These are phyloP conservation scores for Collybia sp. DNA, from an alignment of 768 basidiomycete species.

Conservation along the genomic window DNA sequence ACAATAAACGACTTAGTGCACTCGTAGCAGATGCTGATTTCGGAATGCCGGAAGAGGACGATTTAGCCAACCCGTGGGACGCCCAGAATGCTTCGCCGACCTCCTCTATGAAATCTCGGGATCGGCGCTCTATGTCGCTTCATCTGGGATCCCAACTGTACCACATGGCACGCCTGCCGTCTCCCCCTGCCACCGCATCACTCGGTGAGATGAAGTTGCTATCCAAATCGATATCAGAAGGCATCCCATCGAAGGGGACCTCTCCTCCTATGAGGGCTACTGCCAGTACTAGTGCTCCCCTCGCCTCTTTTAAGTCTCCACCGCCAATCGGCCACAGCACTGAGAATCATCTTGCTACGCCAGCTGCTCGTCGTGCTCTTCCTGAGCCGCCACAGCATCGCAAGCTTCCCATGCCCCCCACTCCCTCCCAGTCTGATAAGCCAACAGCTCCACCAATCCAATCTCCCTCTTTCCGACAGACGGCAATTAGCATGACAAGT, in stretches of 20 bases:
- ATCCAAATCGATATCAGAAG: slow-evolving; percentile 30
- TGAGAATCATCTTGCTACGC: slow-evolving; percentile 43
- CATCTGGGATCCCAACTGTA: slow-evolving; percentile 33
- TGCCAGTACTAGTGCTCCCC: slow-evolving; percentile 8
- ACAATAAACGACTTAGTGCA: slow-evolving; percentile 61
- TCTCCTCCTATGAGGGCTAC: slow-evolving; percentile 8
- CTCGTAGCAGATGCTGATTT: slow-evolving; percentile 66
- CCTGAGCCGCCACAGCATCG: slow-evolving; percentile 12
- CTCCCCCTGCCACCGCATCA: slow-evolving; percentile 23
- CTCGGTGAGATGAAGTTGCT: slow-evolving; percentile 24
- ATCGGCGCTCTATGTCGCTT: slow-evolving; percentile 65
- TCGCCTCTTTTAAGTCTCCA: slow-evolving; percentile 26
- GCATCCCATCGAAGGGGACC: slow-evolving; percentile 1
- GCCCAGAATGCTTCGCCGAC: slow-evolving; percentile 32
- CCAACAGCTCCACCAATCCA: slow-evolving; percentile 3
- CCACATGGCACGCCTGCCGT: slow-evolving; percentile 16
- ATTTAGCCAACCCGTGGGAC: slow-evolving; percentile 14
- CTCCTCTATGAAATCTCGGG: slow-evolving; percentile 39
- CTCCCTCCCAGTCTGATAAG: slow-evolving; percentile 5
- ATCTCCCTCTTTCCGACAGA: slow-evolving; percentile 43
- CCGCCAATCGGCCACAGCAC: slow-evolving; percentile 40
- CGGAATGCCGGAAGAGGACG: slow-evolving; percentile 59
- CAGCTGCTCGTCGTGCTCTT: slow-evolving; percentile 12
- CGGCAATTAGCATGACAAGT: slow-evolving; percentile 70
- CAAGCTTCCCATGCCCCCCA: slow-evolving; percentile 13